Base-by-base conservation (phyloP, 805 yeast species). In the Limtongozyma cylindracea region DNA sequence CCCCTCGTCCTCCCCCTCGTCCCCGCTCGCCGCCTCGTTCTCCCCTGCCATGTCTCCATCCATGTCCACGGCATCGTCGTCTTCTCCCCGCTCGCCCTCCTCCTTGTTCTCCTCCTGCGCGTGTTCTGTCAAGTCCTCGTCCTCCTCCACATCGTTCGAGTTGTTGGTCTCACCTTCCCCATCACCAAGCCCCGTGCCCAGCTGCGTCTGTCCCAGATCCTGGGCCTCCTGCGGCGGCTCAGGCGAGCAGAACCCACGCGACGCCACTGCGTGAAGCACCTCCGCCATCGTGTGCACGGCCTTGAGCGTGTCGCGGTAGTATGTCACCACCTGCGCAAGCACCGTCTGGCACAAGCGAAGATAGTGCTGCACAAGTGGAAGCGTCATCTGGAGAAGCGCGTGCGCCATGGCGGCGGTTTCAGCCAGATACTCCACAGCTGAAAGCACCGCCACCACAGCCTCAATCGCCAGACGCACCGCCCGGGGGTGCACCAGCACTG, bases 21-120 rank as follows among this genome's bases (percentile, higher is more conserved):
- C 55, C 3, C 42, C 47, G 1, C 63, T 67, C 4, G 65, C 70
- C 25, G 61, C 71, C 42, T 84, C 94, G 6, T 71, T 42, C 13
- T 77, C 67, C 24, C 98, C 98, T 12, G 88, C 94, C 91, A 88
- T 77, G 34, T 88, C 96, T 17, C 95, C 94, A 34, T 82, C 92
- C 39, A 82, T 74, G 22, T 78, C 92, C 20, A 76, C 80, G 4
- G 95, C 95, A 39, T 78, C 78, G 29, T 77, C 78, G 23, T 78
- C 64, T 6, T 65, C 39, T 4, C 31, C 69, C n/a, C 71, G 71
- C 5, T 65, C 61, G n/a, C 66, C 56, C 23, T 72, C 60, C 17
- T 80, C 82, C 22, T 69, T 62, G 31, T 76, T 71, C 15, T 70
- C 69, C 24, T 65, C 62, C 33, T 71, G 77, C 1, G 73, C 74